A percentile compares a stretch with the other conserved stretches of the same genome.
Evolutionary conservation across 495 filamentous ascomycete species (phyloP).

Genomic region (Hypoxylon intermedium): DNA sequence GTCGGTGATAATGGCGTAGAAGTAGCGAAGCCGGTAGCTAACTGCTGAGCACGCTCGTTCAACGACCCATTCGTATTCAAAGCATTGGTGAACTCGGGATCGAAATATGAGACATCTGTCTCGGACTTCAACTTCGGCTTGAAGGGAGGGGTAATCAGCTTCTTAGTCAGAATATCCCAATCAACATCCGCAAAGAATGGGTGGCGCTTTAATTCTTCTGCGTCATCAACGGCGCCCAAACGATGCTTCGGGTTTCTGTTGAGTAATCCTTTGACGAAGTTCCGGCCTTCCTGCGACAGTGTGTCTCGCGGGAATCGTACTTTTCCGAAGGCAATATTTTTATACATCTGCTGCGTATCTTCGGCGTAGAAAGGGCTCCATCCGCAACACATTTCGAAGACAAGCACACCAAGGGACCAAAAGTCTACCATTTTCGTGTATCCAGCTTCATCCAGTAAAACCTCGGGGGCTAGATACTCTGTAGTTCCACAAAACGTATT

Average conservation of each 20-base stretch:
- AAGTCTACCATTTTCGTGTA: slow-evolving; percentile 99
- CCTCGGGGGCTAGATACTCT: slow-evolving; percentile 95
- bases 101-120: slow-evolving; percentile 96
- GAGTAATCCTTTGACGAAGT: slow-evolving; percentile 96
- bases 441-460: slow-evolving; percentile 93
- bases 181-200: slow-evolving; percentile 94
- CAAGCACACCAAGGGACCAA: slow-evolving; percentile 96
- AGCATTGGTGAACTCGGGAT: slow-evolving; percentile 97
- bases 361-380: slow-evolving; percentile 99
- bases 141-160: slow-evolving; percentile 95
- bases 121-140: slow-evolving; percentile 96
- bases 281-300: slow-evolving; percentile 88
- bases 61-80: slow-evolving; percentile 81
- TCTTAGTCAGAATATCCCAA: slow-evolving; percentile 84
- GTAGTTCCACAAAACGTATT: slow-evolving; percentile 99
- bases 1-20: slow-evolving; percentile 91
- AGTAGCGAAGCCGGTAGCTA: slow-evolving; percentile 75
- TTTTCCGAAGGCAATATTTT: slow-evolving; percentile 99
- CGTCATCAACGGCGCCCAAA: slow-evolving; percentile 87
- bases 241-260: slow-evolving; percentile 97
- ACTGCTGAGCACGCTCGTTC: slow-evolving; percentile 85
- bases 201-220: slow-evolving; percentile 92
- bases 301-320: slow-evolving; percentile 96
- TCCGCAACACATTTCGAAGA: slow-evolving; percentile 99
- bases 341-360: slow-evolving; percentile 99